Evolutionary conservation across 768 basidiomycete species (phyloP), one percentile per base, ranked within the genome.

Genomic region (Polyporus arcularius): DNA sequence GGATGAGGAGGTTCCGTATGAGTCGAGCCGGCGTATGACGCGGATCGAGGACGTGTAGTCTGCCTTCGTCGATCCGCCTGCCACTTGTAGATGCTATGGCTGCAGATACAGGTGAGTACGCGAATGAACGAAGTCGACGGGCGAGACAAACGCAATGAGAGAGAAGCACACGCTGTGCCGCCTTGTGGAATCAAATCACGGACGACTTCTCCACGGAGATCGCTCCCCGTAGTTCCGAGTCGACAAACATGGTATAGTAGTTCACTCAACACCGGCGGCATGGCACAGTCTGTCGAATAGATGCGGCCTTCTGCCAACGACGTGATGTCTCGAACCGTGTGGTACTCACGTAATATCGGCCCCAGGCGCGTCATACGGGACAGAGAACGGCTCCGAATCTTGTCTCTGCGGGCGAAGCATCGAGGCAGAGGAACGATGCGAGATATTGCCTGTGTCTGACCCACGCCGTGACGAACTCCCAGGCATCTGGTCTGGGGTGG

Each of bases 71-170:
- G 85, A 66, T 90, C 89, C 15, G 85, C 80, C 63, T 95, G 90
- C 90, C 94, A 98, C 75, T 97, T 98, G 80, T 97, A 98, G 42
- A 98, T 90, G 64, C 88, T 88, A 69, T 96, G 94, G 16, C 90
- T 91, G 63, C 35, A 35, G n/a, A 43, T 4, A 35, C 30, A n/a
- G 58, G 50, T 62, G 47, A 31, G 54, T 28, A 15, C 28, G 16
- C 28, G 51, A 53, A 41, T 53, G 68, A 60, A 69, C 64, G 51
- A 57, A 54, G 59, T 52, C 47, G 9, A 8, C 8, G 21, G 14
- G 6, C 5, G 46, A 26, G 12, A 3, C 46, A 26, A 48, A 26
- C 12, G n/a, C n/a, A n/a, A n/a, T n/a, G n/a, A n/a, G n/a, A n/a
- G n/a, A n/a, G n/a, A n/a, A n/a, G n/a, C n/a, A n/a, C n/a, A n/a